Evolutionary conservation across 768 basidiomycete genomes (phyloP), one percentile per base, ranked within the genome.

Genomic region (Ephemerocybe angulata): DNA sequence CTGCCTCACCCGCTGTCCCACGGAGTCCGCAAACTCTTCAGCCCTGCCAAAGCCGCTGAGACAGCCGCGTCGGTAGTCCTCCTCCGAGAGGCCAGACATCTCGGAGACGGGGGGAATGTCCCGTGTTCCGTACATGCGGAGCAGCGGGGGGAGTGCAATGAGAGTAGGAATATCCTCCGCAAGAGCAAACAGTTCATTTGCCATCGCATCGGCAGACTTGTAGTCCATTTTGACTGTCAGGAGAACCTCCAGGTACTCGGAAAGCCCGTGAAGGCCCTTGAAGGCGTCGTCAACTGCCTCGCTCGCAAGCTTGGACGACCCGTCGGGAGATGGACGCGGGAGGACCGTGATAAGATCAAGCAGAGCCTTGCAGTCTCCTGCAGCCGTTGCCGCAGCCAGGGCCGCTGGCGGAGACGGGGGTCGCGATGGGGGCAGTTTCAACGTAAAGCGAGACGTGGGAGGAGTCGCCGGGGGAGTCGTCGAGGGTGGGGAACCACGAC

Each of bases 241-340:
- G 28, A 78, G 72, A 15, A 74, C 75, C 55, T 86, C 85, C 13
- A 90, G 72, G 25, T 90, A 74, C 10, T 76, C 71, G 15, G 73
- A 72, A 17, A 92, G 68, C 21, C 82, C 78, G 60, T 76, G 71
- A 25, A 92, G 70, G 15, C 83, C 86, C 52, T 79, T 80, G 60
- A 87, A 84, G 1, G 87, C 90, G 62, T 91, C 90, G 52, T 87
- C 85, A 10, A 92, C 88, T 4, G 88, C 90, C 65, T 93, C 90
- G 37, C 78, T 76, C n/a, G 90, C 90, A 8, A 88, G 67, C 24
- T 72, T 73, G 10, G 79, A 65, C 57, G 74, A 75, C 28, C 74
- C 78, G 47, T 76, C 76, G n/a, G 70, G 69, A 13, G 59, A 64
- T 29, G 90, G 89, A 8, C 82, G 79, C 21, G 90, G 87, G 31